phyloP scores from a whole-genome alignment of 1,139 yeast species.

The Yamadazyma buinensis region DNA sequence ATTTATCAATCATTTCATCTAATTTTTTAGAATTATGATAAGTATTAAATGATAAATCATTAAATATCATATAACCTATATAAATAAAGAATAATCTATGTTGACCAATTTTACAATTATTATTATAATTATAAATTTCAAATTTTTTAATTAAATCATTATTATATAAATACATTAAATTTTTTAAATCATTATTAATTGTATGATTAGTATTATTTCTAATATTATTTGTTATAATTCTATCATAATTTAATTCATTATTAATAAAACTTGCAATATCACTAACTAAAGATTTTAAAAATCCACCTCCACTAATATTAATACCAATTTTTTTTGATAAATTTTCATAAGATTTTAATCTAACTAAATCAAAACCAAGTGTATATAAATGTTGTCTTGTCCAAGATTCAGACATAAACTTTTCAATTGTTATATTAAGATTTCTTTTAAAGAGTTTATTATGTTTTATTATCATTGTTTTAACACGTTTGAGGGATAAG shows the following conservation, averaged over 20 bases:
- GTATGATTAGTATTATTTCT: no score
- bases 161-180: slow-evolving; percentile 17
- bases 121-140: slow-evolving; percentile 11
- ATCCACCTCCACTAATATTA: slow-evolving; percentile 34
- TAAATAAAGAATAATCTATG: slow-evolving; percentile 33
- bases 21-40: slow-evolving; percentile 15
- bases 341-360: slow-evolving; percentile 33
- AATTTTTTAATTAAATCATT: slow-evolving; percentile 8
- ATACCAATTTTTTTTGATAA: slow-evolving; percentile 26
- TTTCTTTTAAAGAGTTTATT: no score
- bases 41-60: slow-evolving; percentile 19
- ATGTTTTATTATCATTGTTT: no score
- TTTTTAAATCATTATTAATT: slow-evolving; percentile 21
- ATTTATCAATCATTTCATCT: slow-evolving; percentile 27
- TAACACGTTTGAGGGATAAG: no score
- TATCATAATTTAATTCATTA: slow-evolving; percentile 28
- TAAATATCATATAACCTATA: slow-evolving; percentile 32
- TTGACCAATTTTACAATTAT: slow-evolving; percentile 16
- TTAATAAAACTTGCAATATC: slow-evolving; percentile 37
- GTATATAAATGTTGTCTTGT: slow-evolving; percentile 30
- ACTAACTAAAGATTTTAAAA: slow-evolving; percentile 31
- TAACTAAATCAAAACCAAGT: slow-evolving; percentile 34
- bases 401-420: slow-evolving; percentile 20
- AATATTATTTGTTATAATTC: no score
- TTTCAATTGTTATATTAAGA: slow-evolving; percentile 12